Percentiles rank a stretch among this genome's conserved stretches.
phyloP scores from a whole-genome alignment of 139 green algal species.

The Tetradesmus obliquus region DNA sequence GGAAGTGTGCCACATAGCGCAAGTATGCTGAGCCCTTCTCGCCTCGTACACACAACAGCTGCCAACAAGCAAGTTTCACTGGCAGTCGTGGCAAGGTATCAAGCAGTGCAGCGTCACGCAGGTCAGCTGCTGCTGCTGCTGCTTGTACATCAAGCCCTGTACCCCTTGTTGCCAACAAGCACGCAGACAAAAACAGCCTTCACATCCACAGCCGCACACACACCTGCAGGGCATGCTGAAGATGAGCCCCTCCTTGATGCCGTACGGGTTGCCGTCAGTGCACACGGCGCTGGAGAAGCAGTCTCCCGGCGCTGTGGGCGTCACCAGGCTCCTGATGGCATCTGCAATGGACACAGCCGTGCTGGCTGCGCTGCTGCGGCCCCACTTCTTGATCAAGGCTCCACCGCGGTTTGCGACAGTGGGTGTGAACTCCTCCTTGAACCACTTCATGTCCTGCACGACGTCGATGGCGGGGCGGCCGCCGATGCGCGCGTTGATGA shows the following conservation, averaged over 20 bases:
- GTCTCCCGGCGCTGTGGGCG: slow-evolving; percentile 86
- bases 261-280: slow-evolving; percentile 94
- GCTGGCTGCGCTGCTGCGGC: slow-evolving; percentile 87
- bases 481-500: slow-evolving; percentile 92
- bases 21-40: too few relatives aligned
- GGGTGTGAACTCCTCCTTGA: slow-evolving; percentile 92
- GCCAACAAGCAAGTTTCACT: too few relatives aligned
- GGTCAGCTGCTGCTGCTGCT: too few relatives aligned
- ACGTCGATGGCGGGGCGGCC: slow-evolving; percentile 81
- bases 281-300: slow-evolving; percentile 90
- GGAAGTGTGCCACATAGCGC: too few relatives aligned
- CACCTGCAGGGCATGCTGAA: slow-evolving; percentile 91
- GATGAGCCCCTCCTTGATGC: slow-evolving; percentile 86
- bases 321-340: slow-evolving; percentile 83
- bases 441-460: slow-evolving; percentile 70
- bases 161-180: too few relatives aligned
- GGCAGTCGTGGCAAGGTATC: too few relatives aligned
- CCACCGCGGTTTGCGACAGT: slow-evolving; percentile 87
- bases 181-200: too few relatives aligned
- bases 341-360: slow-evolving; percentile 94
- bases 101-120: too few relatives aligned
- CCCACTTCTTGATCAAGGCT: slow-evolving; percentile 97
- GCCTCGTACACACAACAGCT: too few relatives aligned
- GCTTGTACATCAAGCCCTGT: too few relatives aligned
- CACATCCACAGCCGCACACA: neutral